Percentiles rank a stretch among this genome's conserved stretches.
Evolutionary conservation across 1,284 basidiomycete species (phyloP).

Genomic region (Bondarzewia mesenterica): DNA sequence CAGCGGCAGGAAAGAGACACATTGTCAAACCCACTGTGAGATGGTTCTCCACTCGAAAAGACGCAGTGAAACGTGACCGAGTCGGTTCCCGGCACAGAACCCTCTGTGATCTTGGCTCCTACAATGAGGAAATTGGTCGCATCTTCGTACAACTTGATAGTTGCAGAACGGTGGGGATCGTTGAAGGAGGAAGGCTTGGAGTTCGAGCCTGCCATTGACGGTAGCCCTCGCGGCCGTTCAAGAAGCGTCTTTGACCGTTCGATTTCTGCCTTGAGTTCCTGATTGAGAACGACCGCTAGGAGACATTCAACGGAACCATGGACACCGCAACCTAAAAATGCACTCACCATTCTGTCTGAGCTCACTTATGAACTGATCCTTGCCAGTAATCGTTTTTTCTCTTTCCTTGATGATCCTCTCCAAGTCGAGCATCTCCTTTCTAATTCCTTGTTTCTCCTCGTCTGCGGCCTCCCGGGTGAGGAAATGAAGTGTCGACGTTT

Average conservation of each 20-base stretch:
- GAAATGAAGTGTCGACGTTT: conserved; percentile 48
- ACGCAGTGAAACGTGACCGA: conserved; percentile 18
- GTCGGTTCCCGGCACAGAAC: neutral
- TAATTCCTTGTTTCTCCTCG: conserved; percentile 48
- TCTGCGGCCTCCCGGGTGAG: conserved; percentile 67
- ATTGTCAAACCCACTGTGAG: too few relatives aligned
- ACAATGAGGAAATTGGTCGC: conserved; percentile 30
- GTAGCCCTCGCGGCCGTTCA: neutral
- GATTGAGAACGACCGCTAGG: conserved; percentile 34
- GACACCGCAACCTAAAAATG: too few relatives aligned
- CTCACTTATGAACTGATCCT: conserved; percentile 36
- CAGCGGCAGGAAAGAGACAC: too few relatives aligned
- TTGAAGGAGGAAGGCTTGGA: conserved; percentile 14
- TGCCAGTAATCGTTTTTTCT: conserved; percentile 34
- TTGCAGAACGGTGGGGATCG: conserved; percentile 41
- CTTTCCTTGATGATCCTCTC: conserved; percentile 36
- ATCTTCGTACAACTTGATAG: conserved; percentile 31
- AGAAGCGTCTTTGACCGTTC: conserved; percentile 42
- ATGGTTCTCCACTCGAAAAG: conserved; percentile 14
- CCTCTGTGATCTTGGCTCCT: conserved; percentile 21
- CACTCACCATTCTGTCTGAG: conserved; percentile 38
- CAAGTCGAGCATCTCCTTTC: conserved; percentile 39
- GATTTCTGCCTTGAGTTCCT: conserved; percentile 56
- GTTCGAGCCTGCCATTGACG: neutral
- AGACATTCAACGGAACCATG: neutral